These are phyloP conservation scores for Sutorius australiensis DNA, from an alignment of 768 basidiomycete species.

Conservation along the genomic window DNA sequence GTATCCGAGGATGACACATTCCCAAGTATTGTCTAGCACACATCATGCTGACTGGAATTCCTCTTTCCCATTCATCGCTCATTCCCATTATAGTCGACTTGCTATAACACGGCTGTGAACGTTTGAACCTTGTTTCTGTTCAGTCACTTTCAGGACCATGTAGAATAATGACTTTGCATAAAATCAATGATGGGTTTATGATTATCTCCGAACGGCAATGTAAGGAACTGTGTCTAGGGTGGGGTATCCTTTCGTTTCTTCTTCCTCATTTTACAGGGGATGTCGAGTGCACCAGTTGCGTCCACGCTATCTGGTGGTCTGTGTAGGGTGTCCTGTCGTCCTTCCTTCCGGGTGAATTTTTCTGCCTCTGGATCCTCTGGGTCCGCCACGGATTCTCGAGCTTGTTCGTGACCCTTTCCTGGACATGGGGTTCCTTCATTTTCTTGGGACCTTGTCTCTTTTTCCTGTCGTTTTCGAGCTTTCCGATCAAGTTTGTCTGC, in stretches of 20 bases:
- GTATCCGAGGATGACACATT: constrained; percentile 48
- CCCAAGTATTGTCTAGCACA: constrained; percentile 3
- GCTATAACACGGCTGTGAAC: constrained; percentile 5
- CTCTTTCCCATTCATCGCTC: background rate
- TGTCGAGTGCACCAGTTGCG: background rate
- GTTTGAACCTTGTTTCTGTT: constrained; percentile 12
- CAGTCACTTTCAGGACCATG: constrained; percentile 20
- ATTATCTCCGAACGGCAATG: background rate
- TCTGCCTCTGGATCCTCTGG: background rate
- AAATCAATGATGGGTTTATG: constrained; percentile 6
- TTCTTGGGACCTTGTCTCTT: background rate
- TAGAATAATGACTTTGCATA: constrained; percentile 23
- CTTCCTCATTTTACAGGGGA: constrained; percentile 13
- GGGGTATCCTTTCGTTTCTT: constrained; percentile 19
- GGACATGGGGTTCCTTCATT: background rate
- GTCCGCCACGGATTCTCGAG: constrained; percentile 6
- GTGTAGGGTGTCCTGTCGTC: constrained; percentile 6
- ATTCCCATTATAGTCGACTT: constrained; percentile 11
- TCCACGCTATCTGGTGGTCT: background rate
- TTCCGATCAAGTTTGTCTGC: background rate
- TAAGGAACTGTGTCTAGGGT: background rate
- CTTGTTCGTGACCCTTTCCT: constrained; percentile 8
- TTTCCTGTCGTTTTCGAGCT: background rate
- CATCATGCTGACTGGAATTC: constrained; percentile 1
- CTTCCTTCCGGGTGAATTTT: background rate